Evolutionary conservation across 805 yeast genomes (phyloP), one percentile per base, ranked within the genome.

Genomic region (Kodamaea laetipori): DNA sequence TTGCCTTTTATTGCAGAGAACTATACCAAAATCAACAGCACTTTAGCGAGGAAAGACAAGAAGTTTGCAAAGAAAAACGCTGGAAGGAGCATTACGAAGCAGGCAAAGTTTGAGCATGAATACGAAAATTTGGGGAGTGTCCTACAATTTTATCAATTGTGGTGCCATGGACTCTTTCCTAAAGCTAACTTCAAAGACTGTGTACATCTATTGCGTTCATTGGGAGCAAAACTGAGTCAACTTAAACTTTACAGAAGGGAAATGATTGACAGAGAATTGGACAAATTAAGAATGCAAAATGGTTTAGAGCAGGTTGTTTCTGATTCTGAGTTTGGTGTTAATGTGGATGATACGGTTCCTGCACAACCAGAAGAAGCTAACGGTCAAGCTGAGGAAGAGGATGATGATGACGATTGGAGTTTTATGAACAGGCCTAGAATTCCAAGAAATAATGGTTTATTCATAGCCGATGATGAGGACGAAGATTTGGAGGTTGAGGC

Each of bases 181-280:
- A 86, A 84, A 65, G 88, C 94, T 11, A 82, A 78, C 49, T 86
- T 90, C 51, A 69, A 70, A 37, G 95, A 87, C 59, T 82, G 90
- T 54, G 64, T 84, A 1, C 68, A 72, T 17, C 62, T 84, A 51
- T 62, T 82, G 38, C 69, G 74, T 31, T 63, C 71, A 11, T 71
- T 80, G 32, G 82, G 86, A 10, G 63, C 58, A 18, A 60, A 61
- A 60, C 48, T 75, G 16, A 61, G 67, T 12, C 63, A 60, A 10
- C 61, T 80, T 23, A 61, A 54, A 39, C 27, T 58, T 4, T 65
- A 65, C 42, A 55, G 72, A 13, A 33, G 50, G 24, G 49, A 50
- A 15, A 51, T 64, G 43, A 48, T 66, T 3, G 65, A 63, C 3
- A 45, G 51, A 27, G 67, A 66, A 40, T 39, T 66, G 13, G 41